phyloP scores from a whole-genome alignment of 176 grass and related monocot species.

The Tuctoria greenei region DNA sequence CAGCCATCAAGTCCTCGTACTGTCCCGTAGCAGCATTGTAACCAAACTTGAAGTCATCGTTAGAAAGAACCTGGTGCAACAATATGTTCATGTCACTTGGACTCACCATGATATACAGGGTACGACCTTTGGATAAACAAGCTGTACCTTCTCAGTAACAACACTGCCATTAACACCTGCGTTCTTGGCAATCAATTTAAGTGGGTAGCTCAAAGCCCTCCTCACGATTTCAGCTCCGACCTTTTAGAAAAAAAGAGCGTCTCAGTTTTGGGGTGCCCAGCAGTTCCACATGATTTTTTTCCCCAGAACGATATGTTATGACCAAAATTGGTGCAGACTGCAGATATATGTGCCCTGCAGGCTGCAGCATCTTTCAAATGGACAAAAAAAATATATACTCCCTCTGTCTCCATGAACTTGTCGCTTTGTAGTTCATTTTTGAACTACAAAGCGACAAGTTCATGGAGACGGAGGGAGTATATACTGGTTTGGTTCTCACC shows the following conservation, averaged over 20 bases:
- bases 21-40: constrained; percentile 95
- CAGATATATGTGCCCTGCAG: not conserved
- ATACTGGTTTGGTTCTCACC: constrained; percentile 34
- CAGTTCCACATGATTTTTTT: not conserved
- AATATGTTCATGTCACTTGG: constrained; percentile 8
- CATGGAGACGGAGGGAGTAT: too few species aligned
- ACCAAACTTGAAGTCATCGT: constrained; percentile 75
- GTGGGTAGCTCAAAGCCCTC: constrained; percentile 89
- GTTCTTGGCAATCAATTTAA: constrained; percentile 97
- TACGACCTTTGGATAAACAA: not conserved
- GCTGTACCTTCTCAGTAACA: constrained; percentile 78
- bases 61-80: constrained; percentile 66
- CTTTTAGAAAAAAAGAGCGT: constrained; percentile 43
- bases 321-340: not conserved
- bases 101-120: not conserved
- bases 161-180: constrained; percentile 97
- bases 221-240: constrained; percentile 93
- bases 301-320: not conserved
- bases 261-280: constrained; percentile 1
- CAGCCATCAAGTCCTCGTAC: constrained; percentile 99
- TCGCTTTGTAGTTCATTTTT: too few species aligned
- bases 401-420: too few species aligned
- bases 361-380: not conserved
- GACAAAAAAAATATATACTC: not conserved
- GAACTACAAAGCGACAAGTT: too few species aligned